Percentiles rank a stretch among this genome's conserved stretches.
Evolutionary conservation across 2,329 filamentous ascomycete species (phyloP).

Genomic region (Diplodia sapinea): DNA sequence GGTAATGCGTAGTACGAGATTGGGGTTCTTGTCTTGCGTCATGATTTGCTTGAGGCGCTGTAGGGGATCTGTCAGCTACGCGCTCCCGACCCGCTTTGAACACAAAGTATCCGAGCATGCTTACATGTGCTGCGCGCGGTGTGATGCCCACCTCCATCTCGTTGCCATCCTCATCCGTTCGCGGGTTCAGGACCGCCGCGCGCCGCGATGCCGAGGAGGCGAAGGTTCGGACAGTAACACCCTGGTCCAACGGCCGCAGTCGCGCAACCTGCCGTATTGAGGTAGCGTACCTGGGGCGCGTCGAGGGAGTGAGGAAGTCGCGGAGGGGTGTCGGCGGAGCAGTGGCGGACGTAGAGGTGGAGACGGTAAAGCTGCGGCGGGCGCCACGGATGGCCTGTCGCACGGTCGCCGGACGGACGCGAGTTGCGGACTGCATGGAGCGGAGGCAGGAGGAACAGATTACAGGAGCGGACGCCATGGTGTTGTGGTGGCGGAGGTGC

Average conservation of each 20-base stretch:
- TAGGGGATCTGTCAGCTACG: slow-evolving; percentile 30
- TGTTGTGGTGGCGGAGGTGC: slow-evolving; percentile 13
- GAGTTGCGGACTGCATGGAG: slow-evolving; percentile 24
- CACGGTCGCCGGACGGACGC: slow-evolving; percentile 1
- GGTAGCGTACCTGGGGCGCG: background rate
- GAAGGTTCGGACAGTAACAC: background rate
- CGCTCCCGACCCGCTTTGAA: too few relatives aligned
- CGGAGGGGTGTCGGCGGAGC: slow-evolving; percentile 3
- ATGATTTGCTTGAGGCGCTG: slow-evolving; percentile 71
- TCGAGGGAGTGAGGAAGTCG: slow-evolving; percentile 11
- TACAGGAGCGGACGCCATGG: slow-evolving; percentile 37
- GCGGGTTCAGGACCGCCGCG: slow-evolving; percentile 67
- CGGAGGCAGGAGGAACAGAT: slow-evolving; percentile 45
- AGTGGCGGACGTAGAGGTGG: slow-evolving; percentile 19
- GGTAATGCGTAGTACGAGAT: slow-evolving; percentile 85
- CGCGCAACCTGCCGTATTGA: background rate
- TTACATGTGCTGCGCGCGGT: slow-evolving; percentile 77
- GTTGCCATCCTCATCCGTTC: slow-evolving; percentile 81
- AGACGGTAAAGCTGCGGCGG: slow-evolving; percentile 19
- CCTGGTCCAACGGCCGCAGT: background rate
- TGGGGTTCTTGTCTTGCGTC: slow-evolving; percentile 65
- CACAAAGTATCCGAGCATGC: slow-evolving; percentile 34
- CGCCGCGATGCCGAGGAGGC: slow-evolving; percentile 33
- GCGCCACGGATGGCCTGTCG: slow-evolving; percentile 3
- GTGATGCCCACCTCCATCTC: slow-evolving; percentile 84